Base-by-base conservation (phyloP, 2,329 filamentous ascomycete genomes). In the Hypoxylon sp. region DNA sequence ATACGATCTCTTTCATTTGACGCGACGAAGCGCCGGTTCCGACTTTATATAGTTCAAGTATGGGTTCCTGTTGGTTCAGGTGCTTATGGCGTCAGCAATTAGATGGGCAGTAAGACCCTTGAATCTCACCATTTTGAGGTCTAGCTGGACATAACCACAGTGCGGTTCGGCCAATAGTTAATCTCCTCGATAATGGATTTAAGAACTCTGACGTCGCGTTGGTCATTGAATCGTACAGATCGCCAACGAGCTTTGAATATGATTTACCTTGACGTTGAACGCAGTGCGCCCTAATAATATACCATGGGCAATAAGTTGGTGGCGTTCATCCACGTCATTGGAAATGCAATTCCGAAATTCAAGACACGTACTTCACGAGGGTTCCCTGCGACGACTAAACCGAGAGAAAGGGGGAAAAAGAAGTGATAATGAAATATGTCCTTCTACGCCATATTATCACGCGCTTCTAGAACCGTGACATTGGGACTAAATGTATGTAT, bases 21-120 rank as follows among this genome's bases (percentile, higher is more conserved):
- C 20, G 22, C 1, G 20, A 45, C 12, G 20, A 42, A 3, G 50
- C 36, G 49, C n/a, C 20, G 6, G 1, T n/a, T 33, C 30, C 14
- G 30, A 33, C 30, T 33, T 33, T 52, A 28, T 53, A 53, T 11
- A 8, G 18, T 20, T 14, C 11, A 6, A 28, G 22, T 26, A 6
- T 26, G 3, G 24, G 24, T 6, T 3, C 24, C 3, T 26, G 24
- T 26, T 26, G 24, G 24, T 26, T 26, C 3, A 26, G 24, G 24
- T 26, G 24, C 24, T 53, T 36, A 42, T 53, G 11, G n/a, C 16
- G 33, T 53, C 50, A 53, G 50, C 50, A 40, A 24, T 50, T 50
- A 50, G n/a, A n/a, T 16, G 22, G 42, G 9, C 14, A 45, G 12
- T 20, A 45, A 24, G 4, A 24, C 42, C 42, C 20, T 24, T n/a